Conservation (phyloP, 768 basidiomycete species). For the Suillus fuscotomentosus region DNA sequence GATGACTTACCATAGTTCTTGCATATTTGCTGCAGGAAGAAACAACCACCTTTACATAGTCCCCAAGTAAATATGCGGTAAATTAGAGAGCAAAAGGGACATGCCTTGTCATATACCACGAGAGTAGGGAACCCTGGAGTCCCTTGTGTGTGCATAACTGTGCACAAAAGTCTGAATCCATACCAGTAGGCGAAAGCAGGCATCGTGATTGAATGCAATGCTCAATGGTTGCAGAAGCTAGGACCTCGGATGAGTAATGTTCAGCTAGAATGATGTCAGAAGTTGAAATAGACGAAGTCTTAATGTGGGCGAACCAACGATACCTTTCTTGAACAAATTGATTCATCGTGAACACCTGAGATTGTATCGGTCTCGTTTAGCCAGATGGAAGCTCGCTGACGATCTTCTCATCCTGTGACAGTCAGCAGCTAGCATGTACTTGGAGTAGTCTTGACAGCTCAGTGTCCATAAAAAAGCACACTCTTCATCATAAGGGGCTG, state of each 20-base stretch:
- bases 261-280: conserved; percentile 22
- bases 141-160: conserved; percentile 86
- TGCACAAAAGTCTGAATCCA: conserved; percentile 94
- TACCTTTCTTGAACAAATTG: conserved; percentile 74
- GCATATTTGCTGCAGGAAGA: conserved; percentile 94
- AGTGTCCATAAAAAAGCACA: conserved; percentile 54
- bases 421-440: conserved; percentile 59
- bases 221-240: conserved; percentile 71
- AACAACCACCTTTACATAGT: conserved; percentile 78
- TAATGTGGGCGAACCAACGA: conserved; percentile 79
- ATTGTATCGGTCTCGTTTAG: conserved; percentile 65
- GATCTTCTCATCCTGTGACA: conserved; percentile 62
- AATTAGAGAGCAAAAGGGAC: conserved; percentile 10
- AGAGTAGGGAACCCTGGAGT: conserved; percentile 87
- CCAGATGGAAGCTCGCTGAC: conserved; percentile 56
- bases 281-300: not conserved
- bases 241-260: conserved; percentile 36
- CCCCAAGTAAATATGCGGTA: conserved; percentile 47
- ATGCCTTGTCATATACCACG: conserved; percentile 79
- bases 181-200: conserved; percentile 70
- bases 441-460: conserved; percentile 66
- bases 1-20: conserved; percentile 77
- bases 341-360: conserved; percentile 73
- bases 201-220: conserved; percentile 92
- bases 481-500: conserved; percentile 77